Base-by-base conservation (phyloP, 805 yeast genomes). In the Metschnikowia reukaufii region DNA sequence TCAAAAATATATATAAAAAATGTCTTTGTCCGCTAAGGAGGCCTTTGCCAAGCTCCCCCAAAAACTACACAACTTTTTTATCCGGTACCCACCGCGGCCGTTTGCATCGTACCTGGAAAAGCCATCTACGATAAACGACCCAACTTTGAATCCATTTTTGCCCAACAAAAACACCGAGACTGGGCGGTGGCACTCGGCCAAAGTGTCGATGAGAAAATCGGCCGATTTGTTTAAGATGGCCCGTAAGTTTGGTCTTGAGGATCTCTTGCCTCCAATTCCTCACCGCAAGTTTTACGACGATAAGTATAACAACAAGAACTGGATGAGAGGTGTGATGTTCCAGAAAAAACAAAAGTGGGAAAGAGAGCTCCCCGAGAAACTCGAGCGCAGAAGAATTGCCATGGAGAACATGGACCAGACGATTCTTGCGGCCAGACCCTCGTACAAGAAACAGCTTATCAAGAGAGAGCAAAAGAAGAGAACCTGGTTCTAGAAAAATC, bases 331-430 rank as follows among this genome's bases (percentile, higher is more conserved):
- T 66, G 87, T 87, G 20, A 64, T 81, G 60, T 72, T 70, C 61
- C 95, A 89, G 59, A 88, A 88, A 79, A 87, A 89, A 36, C 85
- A 82, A 56, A 84, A 83, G 68, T 81, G 89, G 77, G 96, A 90
- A 66, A 77, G 89, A 64, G 77, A 76, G 36, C 74, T 75, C 49
- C 81, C 73, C 10, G 81, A 68, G 18, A 83, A 88, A 65, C 70
- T 79, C 65, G 72, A 72, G 51, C 78, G 76, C 58, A 82, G 87
- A 65, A 72, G 71, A 29, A 83, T 79, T 40, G 96, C 94, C 25
- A 65, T 88, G 57, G 78, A 68, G 37, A 73, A 76, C 51, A 72
- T 72, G 77, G 96, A 90, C 66, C 78, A 81, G 44, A 76, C 78
- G 52, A 82, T 89, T 51, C 59, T 81, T 42, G 82, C 78, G 51